Percentiles rank a stretch among this genome's conserved stretches.
Conservation (phyloP, 495 filamentous ascomycete species). For the Penicillium turbatum region DNA sequence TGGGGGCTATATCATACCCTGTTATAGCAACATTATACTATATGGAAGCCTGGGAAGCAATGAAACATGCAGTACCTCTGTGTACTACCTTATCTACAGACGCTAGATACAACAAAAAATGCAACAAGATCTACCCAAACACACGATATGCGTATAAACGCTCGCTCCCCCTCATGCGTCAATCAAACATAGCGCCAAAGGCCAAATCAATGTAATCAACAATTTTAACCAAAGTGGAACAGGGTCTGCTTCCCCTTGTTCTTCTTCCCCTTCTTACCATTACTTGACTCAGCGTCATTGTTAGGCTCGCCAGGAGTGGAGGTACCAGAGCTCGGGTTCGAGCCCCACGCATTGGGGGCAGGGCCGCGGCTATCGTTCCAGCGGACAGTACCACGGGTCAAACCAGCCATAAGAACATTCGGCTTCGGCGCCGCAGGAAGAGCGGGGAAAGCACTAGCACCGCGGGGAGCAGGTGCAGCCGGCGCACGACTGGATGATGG, state of each 20-base stretch:
- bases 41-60: not conserved
- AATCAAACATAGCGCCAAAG: not conserved
- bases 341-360: conserved; percentile 47
- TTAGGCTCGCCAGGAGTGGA: conserved; percentile 27
- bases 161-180: not conserved
- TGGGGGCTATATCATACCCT: not conserved
- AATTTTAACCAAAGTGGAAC: conserved; percentile 48
- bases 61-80: not conserved
- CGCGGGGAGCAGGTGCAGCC: not conserved
- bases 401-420: conserved; percentile 73
- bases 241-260: conserved; percentile 79
- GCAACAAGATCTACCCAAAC: not conserved
- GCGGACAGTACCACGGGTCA: conserved; percentile 65
- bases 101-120: conserved; percentile 8
- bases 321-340: conserved; percentile 20
- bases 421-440: conserved; percentile 76
- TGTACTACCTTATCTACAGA: conserved; percentile 4
- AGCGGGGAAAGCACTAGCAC: conserved; percentile 65
- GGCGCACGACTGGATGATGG: conserved; percentile 16
- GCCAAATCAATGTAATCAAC: not conserved
- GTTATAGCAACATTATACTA: not conserved
- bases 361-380: conserved; percentile 52
- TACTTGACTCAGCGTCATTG: conserved; percentile 34
- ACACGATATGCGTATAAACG: not conserved
- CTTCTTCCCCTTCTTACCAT: conserved; percentile 68